These are phyloP conservation scores for Pseudoneurospora amorphoporcata DNA, from an alignment of 495 filamentous ascomycete species.

Conservation along the genomic window DNA sequence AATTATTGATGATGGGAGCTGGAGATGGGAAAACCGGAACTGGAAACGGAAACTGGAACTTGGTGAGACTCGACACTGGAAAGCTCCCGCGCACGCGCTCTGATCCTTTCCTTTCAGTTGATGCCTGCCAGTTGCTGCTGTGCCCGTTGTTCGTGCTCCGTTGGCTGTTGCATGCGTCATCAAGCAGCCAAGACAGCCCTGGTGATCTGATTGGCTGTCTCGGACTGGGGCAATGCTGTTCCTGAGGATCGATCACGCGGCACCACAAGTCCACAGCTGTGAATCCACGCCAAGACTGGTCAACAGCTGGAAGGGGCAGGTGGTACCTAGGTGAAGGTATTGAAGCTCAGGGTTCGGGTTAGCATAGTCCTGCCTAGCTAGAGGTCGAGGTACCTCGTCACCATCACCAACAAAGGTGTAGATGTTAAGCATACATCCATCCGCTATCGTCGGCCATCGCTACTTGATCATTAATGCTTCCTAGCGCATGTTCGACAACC, in stretches of 20 bases:
- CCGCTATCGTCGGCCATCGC: neutral
- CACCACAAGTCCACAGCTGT: neutral
- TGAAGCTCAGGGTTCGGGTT: neutral
- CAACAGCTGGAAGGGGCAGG: neutral
- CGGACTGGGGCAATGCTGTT: neutral
- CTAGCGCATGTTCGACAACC: neutral
- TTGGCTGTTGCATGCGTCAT: neutral
- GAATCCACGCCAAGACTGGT: neutral
- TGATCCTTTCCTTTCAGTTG: neutral
- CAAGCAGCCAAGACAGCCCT: neutral
- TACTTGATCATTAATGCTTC: neutral
- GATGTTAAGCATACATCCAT: neutral
- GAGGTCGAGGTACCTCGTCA: too few species aligned
- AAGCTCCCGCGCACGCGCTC: neutral
- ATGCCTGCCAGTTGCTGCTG: neutral
- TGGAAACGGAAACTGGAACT: neutral
- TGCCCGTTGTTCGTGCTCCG: neutral
- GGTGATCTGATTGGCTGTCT: neutral
- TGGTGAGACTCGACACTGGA: neutral
- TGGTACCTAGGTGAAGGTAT: neutral
- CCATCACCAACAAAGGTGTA: too few species aligned
- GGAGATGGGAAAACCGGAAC: neutral
- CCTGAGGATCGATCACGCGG: neutral
- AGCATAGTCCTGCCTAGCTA: neutral
- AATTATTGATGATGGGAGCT: neutral